Evolutionary conservation across 345 rosid genomes (phyloP).

Genomic region (Reutealis trisperma): DNA sequence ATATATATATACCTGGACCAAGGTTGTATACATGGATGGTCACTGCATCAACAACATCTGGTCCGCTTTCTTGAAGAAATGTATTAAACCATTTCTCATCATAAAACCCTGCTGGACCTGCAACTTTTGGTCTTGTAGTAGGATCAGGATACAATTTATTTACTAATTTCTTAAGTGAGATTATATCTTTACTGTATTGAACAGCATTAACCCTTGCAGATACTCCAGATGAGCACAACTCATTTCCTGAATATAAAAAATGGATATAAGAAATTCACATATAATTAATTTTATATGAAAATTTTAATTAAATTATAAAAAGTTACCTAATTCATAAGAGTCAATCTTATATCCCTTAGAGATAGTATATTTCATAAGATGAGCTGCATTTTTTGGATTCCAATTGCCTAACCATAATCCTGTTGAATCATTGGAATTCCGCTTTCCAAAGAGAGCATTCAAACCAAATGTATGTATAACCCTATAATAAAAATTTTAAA

Average conservation of each 20-base stretch:
- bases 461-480: constrained; percentile 46
- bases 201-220: constrained; percentile 39
- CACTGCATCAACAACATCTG: constrained; percentile 45
- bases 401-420: constrained; percentile 45
- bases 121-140: constrained; percentile 37
- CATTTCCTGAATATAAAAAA: constrained; percentile 42
- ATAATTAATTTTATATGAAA: background rate
- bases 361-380: constrained; percentile 48
- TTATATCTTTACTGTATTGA: constrained; percentile 45
- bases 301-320: background rate
- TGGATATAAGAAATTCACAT: background rate
- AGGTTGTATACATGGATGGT: constrained; percentile 71
- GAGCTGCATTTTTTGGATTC: constrained; percentile 43
- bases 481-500: constrained; percentile 21
- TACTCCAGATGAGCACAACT: constrained; percentile 52
- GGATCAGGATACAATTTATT: constrained; percentile 37
- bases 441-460: constrained; percentile 52
- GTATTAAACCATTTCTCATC: constrained; percentile 56
- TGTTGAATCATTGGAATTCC: background rate
- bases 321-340: constrained; percentile 57
- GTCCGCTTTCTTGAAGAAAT: constrained; percentile 43
- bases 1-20: constrained; percentile 39
- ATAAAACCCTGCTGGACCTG: constrained; percentile 61
- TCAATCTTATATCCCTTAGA: constrained; percentile 56
- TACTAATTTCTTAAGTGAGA: constrained; percentile 35